These are phyloP conservation scores for Geranium brycei DNA, from an alignment of 345 rosid genomes.

Conservation along the genomic window DNA sequence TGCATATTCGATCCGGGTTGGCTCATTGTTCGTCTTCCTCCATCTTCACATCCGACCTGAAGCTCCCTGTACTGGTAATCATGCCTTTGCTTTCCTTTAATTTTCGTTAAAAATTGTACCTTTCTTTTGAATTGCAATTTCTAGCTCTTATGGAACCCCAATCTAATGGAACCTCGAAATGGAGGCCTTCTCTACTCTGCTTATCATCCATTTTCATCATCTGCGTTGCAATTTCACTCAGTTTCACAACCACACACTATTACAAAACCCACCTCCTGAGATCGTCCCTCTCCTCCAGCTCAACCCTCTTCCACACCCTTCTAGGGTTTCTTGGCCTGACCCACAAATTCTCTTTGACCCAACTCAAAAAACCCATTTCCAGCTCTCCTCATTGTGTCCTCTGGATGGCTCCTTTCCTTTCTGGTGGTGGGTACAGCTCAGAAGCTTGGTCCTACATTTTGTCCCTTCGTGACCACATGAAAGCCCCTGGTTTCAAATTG, in stretches of 20 bases:
- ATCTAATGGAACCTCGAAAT: conserved; percentile 17
- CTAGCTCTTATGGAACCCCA: conserved; percentile 13
- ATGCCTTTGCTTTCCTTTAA: too few species aligned
- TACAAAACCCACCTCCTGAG: conserved; percentile 25
- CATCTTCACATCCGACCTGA: too few species aligned
- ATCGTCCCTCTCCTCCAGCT: conserved; percentile 22
- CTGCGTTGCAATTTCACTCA: conserved; percentile 29
- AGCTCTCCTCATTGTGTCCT: conserved; percentile 42
- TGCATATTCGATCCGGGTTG: too few species aligned
- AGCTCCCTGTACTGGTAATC: too few species aligned
- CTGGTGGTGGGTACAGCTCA: conserved; percentile 90
- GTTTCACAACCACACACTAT: conserved; percentile 24
- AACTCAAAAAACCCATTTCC: conserved; percentile 4
- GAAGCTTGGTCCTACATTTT: conserved; percentile 76
- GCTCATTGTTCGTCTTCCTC: too few species aligned
- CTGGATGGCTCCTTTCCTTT: conserved; percentile 91
- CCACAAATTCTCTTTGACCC: conserved; percentile 7
- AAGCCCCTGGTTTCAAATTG: conserved; percentile 35
- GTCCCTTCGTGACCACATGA: conserved; percentile 31
- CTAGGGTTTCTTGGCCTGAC: conserved; percentile 11
- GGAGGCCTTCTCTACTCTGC: conserved; percentile 23
- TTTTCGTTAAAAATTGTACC: too few species aligned
- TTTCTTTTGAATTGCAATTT: too few species aligned
- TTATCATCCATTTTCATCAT: conserved; percentile 29
- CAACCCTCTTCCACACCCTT: conserved; percentile 19